phyloP scores from a whole-genome alignment of 2,329 filamentous ascomycete genomes.

The Berkeleyomyces basicola region DNA sequence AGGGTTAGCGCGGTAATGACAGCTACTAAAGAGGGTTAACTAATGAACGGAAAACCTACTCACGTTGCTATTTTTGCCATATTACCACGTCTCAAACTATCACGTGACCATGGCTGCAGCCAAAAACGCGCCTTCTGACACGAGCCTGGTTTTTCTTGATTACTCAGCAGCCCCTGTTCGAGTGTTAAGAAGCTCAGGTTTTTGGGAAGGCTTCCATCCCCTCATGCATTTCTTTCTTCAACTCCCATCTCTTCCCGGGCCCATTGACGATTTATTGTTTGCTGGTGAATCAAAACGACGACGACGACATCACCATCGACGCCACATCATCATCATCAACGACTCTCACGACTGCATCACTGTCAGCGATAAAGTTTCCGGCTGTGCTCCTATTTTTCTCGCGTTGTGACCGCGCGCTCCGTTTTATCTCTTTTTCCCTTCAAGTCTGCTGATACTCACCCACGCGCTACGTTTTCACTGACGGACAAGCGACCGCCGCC shows the following conservation, averaged over 20 bases:
- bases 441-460: slow-evolving; percentile 23
- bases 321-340: background rate
- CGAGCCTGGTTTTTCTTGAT: background rate
- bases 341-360: background rate
- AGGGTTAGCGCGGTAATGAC: too few relatives aligned
- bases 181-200: background rate
- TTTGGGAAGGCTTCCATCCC: background rate
- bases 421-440: slow-evolving; percentile 23
- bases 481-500: background rate
- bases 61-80: too few relatives aligned
- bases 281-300: background rate
- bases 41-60: too few relatives aligned
- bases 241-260: background rate
- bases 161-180: background rate
- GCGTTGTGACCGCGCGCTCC: slow-evolving; percentile 8
- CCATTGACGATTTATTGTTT: too few relatives aligned
- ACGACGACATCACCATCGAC: background rate
- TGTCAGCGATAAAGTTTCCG: background rate
- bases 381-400: background rate
- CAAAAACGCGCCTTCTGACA: background rate
- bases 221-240: slow-evolving; percentile 4
- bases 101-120: too few relatives aligned
- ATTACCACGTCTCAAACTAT: too few relatives aligned
- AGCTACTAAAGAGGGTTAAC: too few relatives aligned
- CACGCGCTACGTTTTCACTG: background rate